Base-by-base conservation (phyloP, 768 basidiomycete species). In the Aureoboletus auriporus region DNA sequence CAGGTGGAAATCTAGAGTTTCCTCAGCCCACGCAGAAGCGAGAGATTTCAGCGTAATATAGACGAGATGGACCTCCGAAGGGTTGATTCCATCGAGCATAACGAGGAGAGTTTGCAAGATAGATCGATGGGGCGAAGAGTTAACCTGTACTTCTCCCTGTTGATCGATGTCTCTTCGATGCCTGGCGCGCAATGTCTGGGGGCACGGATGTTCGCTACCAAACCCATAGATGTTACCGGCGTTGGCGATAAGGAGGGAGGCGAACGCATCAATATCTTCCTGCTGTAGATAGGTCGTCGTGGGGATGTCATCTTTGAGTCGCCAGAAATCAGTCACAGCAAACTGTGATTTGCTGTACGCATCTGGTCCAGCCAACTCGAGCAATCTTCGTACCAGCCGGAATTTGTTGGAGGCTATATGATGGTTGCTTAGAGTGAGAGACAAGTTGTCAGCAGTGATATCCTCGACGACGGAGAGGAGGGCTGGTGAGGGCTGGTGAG, bases 251-350 rank as follows among this genome's bases (percentile, higher is more conserved):
- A 93, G 69, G 11, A 93, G 70, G 8, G 76, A 73, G 13, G 83
- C 77, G 56, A 93, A 93, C 1, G 86, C 86, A 43, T 83, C 72
- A 14, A 86, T 71, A 59, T 92, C 89, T 30, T 80, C 81, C 33
- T 76, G 75, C 41, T 80, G 78, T n/a, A 91, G 68, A 27, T 75
- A 68, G 1, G 71, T 66, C 6, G 58, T 53, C 2, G 73, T 46
- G 6, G 89, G 89, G 37, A 93, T 84, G 58, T 78, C 84, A 20
- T 82, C 80, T 61, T 91, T 92, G 60, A 95, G 69, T 34, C 82
- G 77, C 93, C 93, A 96, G 63, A 94, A 93, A 54, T 86, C 82
- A 8, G 71, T 71, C 44, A 70, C 68, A 0, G 78, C 69, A 47
- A 88, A 89, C 27, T 72, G 70, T 7, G 65, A 62, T 46, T 69